Base-by-base conservation (phyloP, 371 early-diverging fungal genomes). In the Mucor velutinosus region DNA sequence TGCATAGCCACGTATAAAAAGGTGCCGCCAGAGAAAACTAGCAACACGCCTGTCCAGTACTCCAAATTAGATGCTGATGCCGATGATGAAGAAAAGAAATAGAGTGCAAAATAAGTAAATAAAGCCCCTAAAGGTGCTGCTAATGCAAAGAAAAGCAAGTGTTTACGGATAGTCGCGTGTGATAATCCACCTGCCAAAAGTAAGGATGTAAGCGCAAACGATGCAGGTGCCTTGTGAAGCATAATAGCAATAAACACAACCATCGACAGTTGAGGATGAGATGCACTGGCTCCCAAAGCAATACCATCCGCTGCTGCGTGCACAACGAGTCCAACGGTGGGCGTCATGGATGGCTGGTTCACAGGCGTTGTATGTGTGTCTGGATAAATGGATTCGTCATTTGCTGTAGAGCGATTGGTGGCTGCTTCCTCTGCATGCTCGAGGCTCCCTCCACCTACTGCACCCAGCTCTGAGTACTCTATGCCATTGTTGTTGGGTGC, bases 231-330 rank as follows among this genome's bases (percentile, higher is more conserved):
- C 76, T 98, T 98, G 87, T 98, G 98, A 32, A 98, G 86, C 87
- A 97, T 90, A 65, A 98, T 93, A n/a, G 98, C 98, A 30, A 96
- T 65, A 70, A 97, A 98, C 6, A 98, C 93, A 8, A 96, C 89
- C 60, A 95, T 79, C 21, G 93, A 94, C 3, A 97, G 78, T 11
- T 87, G 81, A 7, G 90, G 92, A 32, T 85, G 80, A 1, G 76
- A 76, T 0, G 84, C 83, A 0, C 91, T 84, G 0, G 97, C 97
- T 14, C 98, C 98, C 49, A 98, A 70, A 0, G 97, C 97, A 66
- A 98, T 91, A 0, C 98, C 98, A 73, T 98, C 98, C 0, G 97
- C 96, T 12, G 95, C 95, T 3, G 94, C 92, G 77, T 98, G 98
- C 21, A 96, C 93, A 19, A 98, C 84, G 27, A 98, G 77, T 51